phyloP scores from a whole-genome alignment of 306 rosid species.

The Trifolium repens region DNA sequence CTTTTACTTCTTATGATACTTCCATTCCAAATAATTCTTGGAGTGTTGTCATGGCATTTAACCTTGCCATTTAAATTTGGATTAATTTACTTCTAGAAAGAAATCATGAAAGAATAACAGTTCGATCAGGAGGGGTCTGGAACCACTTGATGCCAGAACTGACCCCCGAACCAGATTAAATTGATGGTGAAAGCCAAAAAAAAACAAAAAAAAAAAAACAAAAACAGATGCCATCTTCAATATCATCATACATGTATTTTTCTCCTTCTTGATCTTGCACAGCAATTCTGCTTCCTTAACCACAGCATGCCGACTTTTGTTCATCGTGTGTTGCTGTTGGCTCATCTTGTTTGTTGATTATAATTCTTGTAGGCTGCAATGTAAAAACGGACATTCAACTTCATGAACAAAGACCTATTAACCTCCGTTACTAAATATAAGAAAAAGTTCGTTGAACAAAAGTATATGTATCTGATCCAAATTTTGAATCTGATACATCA shows the following conservation, averaged over 20 bases:
- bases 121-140: no score
- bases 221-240: conserved; percentile 25
- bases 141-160: no score
- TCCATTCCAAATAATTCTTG: no score
- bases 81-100: conserved; percentile 43
- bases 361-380: conserved; percentile 73
- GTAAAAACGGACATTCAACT: conserved; percentile 15
- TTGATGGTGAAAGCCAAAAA: no score
- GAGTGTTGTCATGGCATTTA: background rate
- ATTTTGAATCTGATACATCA: no score
- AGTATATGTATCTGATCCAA: no score
- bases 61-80: conserved; percentile 35
- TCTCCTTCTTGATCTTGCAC: conserved; percentile 36
- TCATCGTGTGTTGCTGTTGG: conserved; percentile 57
- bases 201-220: no score
- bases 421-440: no score
- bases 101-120: conserved; percentile 56
- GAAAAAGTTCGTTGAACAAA: no score
- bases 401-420: background rate
- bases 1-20: background rate
- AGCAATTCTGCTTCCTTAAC: conserved; percentile 51
- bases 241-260: conserved; percentile 55
- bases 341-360: conserved; percentile 68
- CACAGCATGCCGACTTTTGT: conserved; percentile 79
- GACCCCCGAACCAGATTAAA: no score